phyloP scores from a whole-genome alignment of 78 protist species.

The Guillardia theta region DNA sequence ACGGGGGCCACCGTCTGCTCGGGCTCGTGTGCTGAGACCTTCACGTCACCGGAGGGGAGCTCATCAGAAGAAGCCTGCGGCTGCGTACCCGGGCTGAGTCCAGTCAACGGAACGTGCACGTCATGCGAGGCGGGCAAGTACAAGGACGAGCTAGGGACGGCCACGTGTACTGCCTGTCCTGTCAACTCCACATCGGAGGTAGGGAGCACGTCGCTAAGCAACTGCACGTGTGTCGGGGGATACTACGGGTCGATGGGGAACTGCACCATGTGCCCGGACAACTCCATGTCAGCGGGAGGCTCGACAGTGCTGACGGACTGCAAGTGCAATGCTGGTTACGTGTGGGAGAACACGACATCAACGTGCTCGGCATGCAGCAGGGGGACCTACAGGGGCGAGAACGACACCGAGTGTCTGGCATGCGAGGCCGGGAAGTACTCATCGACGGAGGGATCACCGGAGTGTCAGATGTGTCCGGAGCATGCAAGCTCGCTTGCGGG shows the following conservation, averaged over 20 bases:
- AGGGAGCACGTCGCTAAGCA: neutral
- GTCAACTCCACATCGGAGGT: neutral
- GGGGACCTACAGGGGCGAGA: neutral
- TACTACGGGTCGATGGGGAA: neutral
- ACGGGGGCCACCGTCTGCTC: neutral
- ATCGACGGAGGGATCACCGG: neutral
- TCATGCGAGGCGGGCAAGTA: neutral
- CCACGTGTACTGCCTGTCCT: neutral
- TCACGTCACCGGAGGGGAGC: neutral
- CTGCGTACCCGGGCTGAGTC: neutral
- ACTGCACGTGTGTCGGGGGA: neutral
- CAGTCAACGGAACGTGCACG: neutral
- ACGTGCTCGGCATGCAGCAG: neutral
- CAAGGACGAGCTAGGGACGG: neutral
- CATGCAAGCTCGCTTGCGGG: neutral
- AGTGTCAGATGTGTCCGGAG: neutral
- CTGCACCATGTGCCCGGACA: neutral
- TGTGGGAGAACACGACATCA: neutral
- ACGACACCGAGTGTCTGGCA: neutral
- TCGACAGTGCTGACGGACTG: neutral
- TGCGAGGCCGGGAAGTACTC: neutral
- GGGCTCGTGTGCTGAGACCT: neutral
- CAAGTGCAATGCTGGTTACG: slow-evolving; percentile 12
- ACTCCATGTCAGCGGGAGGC: neutral
- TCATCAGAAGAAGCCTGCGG: neutral